These are phyloP conservation scores for Suillus variegatus DNA, from an alignment of 768 basidiomycete species.

Conservation along the genomic window DNA sequence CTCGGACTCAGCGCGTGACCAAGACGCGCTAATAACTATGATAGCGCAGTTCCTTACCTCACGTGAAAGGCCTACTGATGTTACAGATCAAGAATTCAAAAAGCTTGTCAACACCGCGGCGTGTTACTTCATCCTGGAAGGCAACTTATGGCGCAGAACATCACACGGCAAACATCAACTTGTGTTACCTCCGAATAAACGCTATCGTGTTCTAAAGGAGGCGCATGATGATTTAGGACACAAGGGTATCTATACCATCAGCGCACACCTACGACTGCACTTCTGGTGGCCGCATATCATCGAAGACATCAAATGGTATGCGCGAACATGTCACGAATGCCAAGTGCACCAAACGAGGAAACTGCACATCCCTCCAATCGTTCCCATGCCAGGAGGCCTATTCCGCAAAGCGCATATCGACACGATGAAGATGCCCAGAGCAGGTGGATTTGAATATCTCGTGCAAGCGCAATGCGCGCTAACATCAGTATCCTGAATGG, in stretches of 20 bases:
- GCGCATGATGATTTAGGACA: not conserved
- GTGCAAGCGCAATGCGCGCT: constrained; percentile 11
- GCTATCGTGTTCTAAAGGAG: not conserved
- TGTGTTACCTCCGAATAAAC: not conserved
- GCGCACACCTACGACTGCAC: rapidly evolving
- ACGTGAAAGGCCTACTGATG: no score
- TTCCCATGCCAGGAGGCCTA: not conserved
- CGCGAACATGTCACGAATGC: not conserved
- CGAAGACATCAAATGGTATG: not conserved
- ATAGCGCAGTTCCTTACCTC: no score
- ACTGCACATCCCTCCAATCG: not conserved
- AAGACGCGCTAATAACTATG: no score
- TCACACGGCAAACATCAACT: not conserved
- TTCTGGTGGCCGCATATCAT: constrained; percentile 9
- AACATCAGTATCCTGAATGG: constrained; percentile 22
- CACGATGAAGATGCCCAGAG: constrained; percentile 11
- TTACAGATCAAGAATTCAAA: no score
- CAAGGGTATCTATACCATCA: constrained; percentile 7
- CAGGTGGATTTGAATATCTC: constrained; percentile 16
- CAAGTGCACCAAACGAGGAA: not conserved
- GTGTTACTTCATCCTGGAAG: not conserved
- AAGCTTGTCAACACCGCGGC: not conserved
- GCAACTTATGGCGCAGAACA: not conserved
- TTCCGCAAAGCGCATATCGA: not conserved
- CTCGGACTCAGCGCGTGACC: rapidly evolving